phyloP scores from a whole-genome alignment of 345 rosid species.

The Rhizophora mangle region DNA sequence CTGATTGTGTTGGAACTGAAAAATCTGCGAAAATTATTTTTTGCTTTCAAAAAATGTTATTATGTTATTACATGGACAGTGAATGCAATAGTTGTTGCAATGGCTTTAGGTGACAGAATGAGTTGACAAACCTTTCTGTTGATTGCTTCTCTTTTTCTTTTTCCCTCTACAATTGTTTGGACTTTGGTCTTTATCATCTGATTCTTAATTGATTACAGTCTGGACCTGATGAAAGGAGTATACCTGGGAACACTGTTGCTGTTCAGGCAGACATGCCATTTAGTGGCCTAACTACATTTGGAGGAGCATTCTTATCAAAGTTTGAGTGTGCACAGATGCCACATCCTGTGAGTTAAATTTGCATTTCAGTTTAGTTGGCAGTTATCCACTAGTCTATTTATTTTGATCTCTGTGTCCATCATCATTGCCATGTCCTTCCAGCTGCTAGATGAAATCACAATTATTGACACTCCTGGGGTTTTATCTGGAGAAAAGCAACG shows the following conservation, averaged over 20 bases:
- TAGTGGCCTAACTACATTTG: constrained; percentile 26
- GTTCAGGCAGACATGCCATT: constrained; percentile 36
- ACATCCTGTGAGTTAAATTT: constrained; percentile 21
- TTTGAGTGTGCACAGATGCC: constrained; percentile 35
- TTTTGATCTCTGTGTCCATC: not conserved
- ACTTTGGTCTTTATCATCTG: not conserved
- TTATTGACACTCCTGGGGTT: constrained; percentile 32
- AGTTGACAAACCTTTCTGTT: too few species aligned
- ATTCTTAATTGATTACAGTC: constrained; percentile 16
- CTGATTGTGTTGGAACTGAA: too few species aligned
- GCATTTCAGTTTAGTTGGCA: too few species aligned
- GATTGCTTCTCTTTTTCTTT: too few species aligned
- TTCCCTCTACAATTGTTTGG: too few species aligned
- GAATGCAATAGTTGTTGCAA: too few species aligned
- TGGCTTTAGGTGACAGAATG: too few species aligned
- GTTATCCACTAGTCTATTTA: not conserved
- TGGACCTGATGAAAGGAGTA: constrained; percentile 38
- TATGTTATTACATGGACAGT: too few species aligned
- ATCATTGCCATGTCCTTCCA: constrained; percentile 1
- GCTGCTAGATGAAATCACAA: constrained; percentile 28
- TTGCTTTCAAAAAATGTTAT: too few species aligned
- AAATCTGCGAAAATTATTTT: too few species aligned
- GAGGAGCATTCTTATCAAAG: constrained; percentile 30
- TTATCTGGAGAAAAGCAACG: constrained; percentile 30
- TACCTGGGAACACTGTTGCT: constrained; percentile 38